Base-by-base conservation (phyloP, 192 early-diverging fungal genomes). In the Coemansia sp. region DNA sequence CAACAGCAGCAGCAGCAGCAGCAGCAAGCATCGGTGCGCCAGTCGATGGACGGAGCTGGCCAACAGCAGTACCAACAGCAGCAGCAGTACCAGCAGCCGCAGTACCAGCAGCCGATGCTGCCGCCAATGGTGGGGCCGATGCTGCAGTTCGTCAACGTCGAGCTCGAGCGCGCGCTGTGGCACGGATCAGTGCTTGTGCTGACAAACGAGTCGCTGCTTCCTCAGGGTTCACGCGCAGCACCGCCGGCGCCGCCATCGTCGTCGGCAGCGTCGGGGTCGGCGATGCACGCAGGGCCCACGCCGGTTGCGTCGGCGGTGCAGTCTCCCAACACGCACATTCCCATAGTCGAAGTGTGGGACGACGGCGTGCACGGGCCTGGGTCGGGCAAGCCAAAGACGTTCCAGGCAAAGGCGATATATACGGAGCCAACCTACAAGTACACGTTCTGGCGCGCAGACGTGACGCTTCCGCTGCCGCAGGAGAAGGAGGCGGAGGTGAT, bases 131-230 rank as follows among this genome's bases (percentile, higher is more conserved):
- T 81, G 14, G 79, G 79, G 1, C 79, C 79, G 11, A 36, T 76
- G 74, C 67, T 81, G 60, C 79, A 81, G 70, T 81, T 81, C 59
- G 70, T 76, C 57, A 71, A 76, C 64, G 73, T 76, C 5, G 79
- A 81, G 63, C 66, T 76, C 20, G 74, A 72, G 63, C 69, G 66
- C 19, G 79, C 79, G 34, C 62, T 63, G 64, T 81, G 79, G 79
- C 66, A 69, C 41, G 79, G 79, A 15, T 75, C 73, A 9, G 79
- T 81, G 45, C 73, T 81, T 29, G 49, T 81, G 43, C 61, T 76
- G 57, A 81, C 74, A 0, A 81, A 81, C 74, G 79, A 81, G 66
- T 53, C 79, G 49, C 67, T 67, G 17, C 55, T 81, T 40, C 74
- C 66, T 40, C 79, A 72, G 20, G 59, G 66, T 14, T 54, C 64